phyloP scores from a whole-genome alignment of 2,329 filamentous ascomycete species.

The Aspergillus fumigatiaffinis region DNA sequence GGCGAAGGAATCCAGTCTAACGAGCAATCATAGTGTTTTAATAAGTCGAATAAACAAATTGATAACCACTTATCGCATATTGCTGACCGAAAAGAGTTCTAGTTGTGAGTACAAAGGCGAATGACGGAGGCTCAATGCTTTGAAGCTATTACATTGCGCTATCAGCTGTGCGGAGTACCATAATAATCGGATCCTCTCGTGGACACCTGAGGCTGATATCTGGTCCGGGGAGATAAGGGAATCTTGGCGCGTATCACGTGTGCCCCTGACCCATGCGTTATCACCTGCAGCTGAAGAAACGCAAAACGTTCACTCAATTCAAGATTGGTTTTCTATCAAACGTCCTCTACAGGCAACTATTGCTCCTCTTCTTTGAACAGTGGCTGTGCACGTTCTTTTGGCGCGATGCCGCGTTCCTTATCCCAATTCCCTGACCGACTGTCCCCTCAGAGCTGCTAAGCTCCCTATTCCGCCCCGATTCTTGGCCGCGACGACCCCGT shows the following conservation, averaged over 20 bases:
- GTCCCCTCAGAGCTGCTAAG: slow-evolving; percentile 18
- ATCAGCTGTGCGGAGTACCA: background rate
- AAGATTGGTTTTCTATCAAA: background rate
- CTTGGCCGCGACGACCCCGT: slow-evolving; percentile 6
- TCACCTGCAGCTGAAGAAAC: background rate
- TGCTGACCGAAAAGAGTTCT: background rate
- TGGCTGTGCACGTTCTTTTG: background rate
- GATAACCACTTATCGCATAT: background rate
- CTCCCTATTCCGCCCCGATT: slow-evolving; percentile 6
- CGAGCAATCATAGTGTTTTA: background rate
- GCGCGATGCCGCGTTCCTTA: slow-evolving; percentile 18
- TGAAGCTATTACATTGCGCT: background rate
- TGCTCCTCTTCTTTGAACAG: background rate
- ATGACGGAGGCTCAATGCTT: background rate
- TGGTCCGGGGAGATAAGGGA: background rate
- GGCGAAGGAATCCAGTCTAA: slow-evolving; percentile 14
- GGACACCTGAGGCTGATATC: background rate
- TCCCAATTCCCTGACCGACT: slow-evolving; percentile 10
- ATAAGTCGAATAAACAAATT: background rate
- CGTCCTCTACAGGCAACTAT: background rate
- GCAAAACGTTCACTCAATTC: background rate
- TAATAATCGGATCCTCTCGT: background rate
- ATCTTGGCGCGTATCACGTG: slow-evolving; percentile 5
- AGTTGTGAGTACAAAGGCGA: background rate
- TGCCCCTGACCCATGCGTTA: background rate